Conservation (phyloP, 805 yeast genomes). For the Ogataea haglerorum region DNA sequence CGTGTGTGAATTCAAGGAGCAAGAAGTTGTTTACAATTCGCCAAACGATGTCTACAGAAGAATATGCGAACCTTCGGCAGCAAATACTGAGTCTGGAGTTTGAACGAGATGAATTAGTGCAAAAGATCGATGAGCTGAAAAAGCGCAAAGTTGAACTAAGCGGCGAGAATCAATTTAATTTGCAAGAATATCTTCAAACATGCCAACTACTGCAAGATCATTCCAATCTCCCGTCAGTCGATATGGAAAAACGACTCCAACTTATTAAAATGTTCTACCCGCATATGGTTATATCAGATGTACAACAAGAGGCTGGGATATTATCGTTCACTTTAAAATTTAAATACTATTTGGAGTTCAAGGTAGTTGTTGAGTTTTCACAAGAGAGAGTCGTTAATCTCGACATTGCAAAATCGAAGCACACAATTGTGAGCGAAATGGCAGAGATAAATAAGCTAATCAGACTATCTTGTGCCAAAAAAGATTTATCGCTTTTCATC, state of each 20-base stretch:
- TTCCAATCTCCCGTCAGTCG: slow-evolving; percentile 29
- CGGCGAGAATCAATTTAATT: slow-evolving; percentile 10
- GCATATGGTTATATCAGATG: slow-evolving; percentile 21
- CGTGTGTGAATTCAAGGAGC: not conserved
- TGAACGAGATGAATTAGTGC: slow-evolving; percentile 3
- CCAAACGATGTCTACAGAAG: slow-evolving; percentile 9
- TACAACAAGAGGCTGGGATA: not conserved
- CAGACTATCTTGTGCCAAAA: slow-evolving; percentile 7
- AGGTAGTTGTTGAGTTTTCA: slow-evolving; percentile 11
- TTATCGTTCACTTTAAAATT: slow-evolving; percentile 16
- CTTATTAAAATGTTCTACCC: slow-evolving; percentile 28
- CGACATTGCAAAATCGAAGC: slow-evolving; percentile 7
- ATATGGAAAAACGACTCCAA: slow-evolving; percentile 24
- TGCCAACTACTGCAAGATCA: slow-evolving; percentile 16
- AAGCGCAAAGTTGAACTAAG: not conserved
- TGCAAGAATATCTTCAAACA: slow-evolving; percentile 18
- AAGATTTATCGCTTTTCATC: slow-evolving; percentile 25
- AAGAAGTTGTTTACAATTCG: slow-evolving; percentile 3
- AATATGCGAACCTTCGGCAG: slow-evolving; percentile 9
- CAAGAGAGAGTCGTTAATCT: slow-evolving; percentile 14
- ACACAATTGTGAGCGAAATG: slow-evolving; percentile 12
- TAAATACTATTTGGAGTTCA: slow-evolving; percentile 17
- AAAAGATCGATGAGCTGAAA: slow-evolving; percentile 3
- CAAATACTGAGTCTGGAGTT: slow-evolving; percentile 7
- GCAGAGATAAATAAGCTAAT: slow-evolving; percentile 18